phyloP scores from a whole-genome alignment of 441 rosid genomes.

The Capsella rubella region DNA sequence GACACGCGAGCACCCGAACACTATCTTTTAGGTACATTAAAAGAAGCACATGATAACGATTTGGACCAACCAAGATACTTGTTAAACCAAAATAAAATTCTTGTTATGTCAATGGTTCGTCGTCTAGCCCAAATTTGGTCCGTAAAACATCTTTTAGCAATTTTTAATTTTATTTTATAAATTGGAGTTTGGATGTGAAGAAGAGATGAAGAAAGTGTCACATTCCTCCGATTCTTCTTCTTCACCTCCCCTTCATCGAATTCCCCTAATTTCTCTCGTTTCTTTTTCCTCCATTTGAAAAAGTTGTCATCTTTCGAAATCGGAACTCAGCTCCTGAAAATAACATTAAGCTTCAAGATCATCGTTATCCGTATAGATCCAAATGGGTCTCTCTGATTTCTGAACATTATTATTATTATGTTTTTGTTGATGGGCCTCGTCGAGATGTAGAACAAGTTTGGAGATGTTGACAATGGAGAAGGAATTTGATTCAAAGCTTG shows the following conservation, averaged over 20 bases:
- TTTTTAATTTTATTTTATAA: too few species aligned
- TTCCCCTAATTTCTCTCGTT: slow-evolving; percentile 35
- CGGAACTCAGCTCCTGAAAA: slow-evolving; percentile 24
- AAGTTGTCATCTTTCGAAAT: slow-evolving; percentile 23
- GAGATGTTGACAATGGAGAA: slow-evolving; percentile 96
- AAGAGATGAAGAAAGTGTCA: slow-evolving; percentile 38
- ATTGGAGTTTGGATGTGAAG: neutral
- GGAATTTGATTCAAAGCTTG: slow-evolving; percentile 93
- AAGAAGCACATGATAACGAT: too few species aligned
- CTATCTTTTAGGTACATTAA: too few species aligned
- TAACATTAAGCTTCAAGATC: slow-evolving; percentile 40
- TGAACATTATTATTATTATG: neutral
- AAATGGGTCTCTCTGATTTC: slow-evolving; percentile 45
- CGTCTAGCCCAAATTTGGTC: too few species aligned
- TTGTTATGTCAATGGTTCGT: too few species aligned
- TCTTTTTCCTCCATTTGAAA: slow-evolving; percentile 23
- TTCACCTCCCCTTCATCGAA: slow-evolving; percentile 38
- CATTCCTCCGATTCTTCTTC: slow-evolving; percentile 48
- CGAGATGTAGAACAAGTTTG: slow-evolving; percentile 18
- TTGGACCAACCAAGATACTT: too few species aligned
- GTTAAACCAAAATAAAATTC: too few species aligned
- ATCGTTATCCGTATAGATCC: slow-evolving; percentile 12
- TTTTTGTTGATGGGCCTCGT: slow-evolving; percentile 21
- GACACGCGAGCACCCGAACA: too few species aligned
- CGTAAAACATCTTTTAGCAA: too few species aligned